phyloP scores from a whole-genome alignment of 2,329 filamentous ascomycete species.

The Microdochium bolleyi region DNA sequence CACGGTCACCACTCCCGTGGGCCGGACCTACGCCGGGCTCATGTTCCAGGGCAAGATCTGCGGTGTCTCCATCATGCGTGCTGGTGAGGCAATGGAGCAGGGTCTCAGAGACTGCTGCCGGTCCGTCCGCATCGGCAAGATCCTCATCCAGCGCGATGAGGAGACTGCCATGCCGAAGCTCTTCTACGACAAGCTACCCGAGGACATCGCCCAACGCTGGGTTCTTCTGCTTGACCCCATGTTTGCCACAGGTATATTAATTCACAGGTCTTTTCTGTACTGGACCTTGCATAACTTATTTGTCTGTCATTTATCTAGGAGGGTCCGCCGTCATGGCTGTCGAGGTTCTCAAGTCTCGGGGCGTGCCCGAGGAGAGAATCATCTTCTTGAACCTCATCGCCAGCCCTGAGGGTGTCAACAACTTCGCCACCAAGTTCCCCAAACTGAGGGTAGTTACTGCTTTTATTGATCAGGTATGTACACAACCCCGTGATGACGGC shows the following conservation, averaged over 20 bases:
- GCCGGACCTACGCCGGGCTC: slow-evolving; percentile 79
- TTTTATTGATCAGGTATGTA: slow-evolving; percentile 73
- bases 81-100: slow-evolving; percentile 97
- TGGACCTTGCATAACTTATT: background rate
- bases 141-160: slow-evolving; percentile 94
- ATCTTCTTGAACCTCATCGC: slow-evolving; percentile 95
- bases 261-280: background rate
- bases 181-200: slow-evolving; percentile 95
- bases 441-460: slow-evolving; percentile 87
- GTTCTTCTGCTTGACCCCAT: slow-evolving; percentile 94
- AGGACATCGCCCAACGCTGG: slow-evolving; percentile 89
- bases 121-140: slow-evolving; percentile 97
- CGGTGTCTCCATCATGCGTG: slow-evolving; percentile 96
- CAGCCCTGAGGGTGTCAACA: slow-evolving; percentile 86
- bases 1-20: slow-evolving; percentile 84
- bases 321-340: slow-evolving; percentile 97
- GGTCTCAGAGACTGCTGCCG: slow-evolving; percentile 93
- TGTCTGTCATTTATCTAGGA: slow-evolving; percentile 38
- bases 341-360: slow-evolving; percentile 80
- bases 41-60: slow-evolving; percentile 98
- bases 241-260: slow-evolving; percentile 78
- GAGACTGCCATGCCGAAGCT: slow-evolving; percentile 87
- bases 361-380: slow-evolving; percentile 91
- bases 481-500: background rate
- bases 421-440: slow-evolving; percentile 84